Evolutionary conservation across 805 yeast genomes (phyloP).

Genomic region (Kuraishia molischiana): DNA sequence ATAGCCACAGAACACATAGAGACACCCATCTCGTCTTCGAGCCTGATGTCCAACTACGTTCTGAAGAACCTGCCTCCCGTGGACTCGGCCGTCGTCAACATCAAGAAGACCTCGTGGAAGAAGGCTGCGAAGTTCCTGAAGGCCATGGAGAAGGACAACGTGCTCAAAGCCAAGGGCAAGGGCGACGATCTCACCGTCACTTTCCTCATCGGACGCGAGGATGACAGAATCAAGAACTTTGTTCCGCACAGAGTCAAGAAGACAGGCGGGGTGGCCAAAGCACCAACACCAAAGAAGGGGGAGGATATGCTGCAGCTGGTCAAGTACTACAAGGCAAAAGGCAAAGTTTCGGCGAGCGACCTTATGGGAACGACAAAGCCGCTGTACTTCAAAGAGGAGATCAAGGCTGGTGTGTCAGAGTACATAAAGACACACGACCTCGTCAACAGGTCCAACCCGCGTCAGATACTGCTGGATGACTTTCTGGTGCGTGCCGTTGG

Average conservation of each 20-base stretch:
- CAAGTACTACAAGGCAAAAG: slow-evolving; percentile 49
- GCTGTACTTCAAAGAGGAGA: slow-evolving; percentile 43
- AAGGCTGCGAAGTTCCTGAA: slow-evolving; percentile 80
- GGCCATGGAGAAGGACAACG: slow-evolving; percentile 71
- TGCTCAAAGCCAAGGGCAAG: slow-evolving; percentile 69
- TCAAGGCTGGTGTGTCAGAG: slow-evolving; percentile 39
- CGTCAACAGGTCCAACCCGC: slow-evolving; percentile 41
- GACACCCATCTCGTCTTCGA: slow-evolving; percentile 64
- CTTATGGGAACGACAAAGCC: slow-evolving; percentile 26
- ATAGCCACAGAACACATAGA: slow-evolving; percentile 45
- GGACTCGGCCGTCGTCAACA: slow-evolving; percentile 39
- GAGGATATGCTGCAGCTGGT: slow-evolving; percentile 18
- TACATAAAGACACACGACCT: slow-evolving; percentile 49
- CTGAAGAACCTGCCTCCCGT: slow-evolving; percentile 67
- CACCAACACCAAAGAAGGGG: slow-evolving; percentile 1
- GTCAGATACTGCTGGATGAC: slow-evolving; percentile 45
- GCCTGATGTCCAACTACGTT: slow-evolving; percentile 62
- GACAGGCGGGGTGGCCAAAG: slow-evolving; percentile 4
- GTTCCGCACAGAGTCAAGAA: slow-evolving; percentile 47
- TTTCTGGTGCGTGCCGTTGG: slow-evolving; percentile 22
- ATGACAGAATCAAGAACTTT: slow-evolving; percentile 43
- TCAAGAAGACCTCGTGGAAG: slow-evolving; percentile 83
- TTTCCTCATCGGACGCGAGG: slow-evolving; percentile 32
- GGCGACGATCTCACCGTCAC: slow-evolving; percentile 68
- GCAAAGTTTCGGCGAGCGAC: slow-evolving; percentile 37